These are phyloP conservation scores for Aphanomyces cochlioides DNA, from an alignment of 352 stramenopile genomes.

Conservation along the genomic window DNA sequence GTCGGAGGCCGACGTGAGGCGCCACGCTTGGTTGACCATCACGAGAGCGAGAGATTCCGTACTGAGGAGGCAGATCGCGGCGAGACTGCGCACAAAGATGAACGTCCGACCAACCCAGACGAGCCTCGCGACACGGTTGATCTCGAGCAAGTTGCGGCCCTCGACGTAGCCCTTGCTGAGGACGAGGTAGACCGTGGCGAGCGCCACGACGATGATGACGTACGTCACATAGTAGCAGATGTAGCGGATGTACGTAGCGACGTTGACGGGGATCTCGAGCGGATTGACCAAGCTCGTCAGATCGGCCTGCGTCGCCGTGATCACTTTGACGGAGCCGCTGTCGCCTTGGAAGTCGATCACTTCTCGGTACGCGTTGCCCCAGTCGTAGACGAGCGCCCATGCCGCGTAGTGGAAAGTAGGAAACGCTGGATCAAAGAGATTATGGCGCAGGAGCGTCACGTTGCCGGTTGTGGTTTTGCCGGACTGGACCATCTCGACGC, in stretches of 20 bases:
- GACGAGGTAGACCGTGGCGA: background rate
- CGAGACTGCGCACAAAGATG: background rate
- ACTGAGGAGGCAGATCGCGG: background rate
- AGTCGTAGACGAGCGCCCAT: background rate
- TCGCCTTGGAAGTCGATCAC: background rate
- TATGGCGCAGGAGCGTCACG: background rate
- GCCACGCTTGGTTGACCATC: background rate
- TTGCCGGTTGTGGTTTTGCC: background rate
- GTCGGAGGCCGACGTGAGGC: background rate
- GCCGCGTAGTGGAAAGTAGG: background rate
- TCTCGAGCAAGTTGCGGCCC: conserved; percentile 19
- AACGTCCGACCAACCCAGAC: conserved; percentile 22
- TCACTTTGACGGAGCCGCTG: background rate
- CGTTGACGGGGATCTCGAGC: background rate
- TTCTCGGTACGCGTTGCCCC: background rate
- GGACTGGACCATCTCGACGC: background rate
- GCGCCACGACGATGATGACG: background rate
- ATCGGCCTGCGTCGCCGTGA: background rate
- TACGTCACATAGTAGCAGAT: background rate
- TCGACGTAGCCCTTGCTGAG: conserved; percentile 11
- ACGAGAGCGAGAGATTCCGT: background rate
- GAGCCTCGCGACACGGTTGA: conserved; percentile 15
- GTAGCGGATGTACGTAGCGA: background rate
- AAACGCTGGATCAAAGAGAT: background rate
- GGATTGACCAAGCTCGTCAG: background rate